Conservation (phyloP, 2,329 filamentous ascomycete species). For the Cordyceps cateniannulata region DNA sequence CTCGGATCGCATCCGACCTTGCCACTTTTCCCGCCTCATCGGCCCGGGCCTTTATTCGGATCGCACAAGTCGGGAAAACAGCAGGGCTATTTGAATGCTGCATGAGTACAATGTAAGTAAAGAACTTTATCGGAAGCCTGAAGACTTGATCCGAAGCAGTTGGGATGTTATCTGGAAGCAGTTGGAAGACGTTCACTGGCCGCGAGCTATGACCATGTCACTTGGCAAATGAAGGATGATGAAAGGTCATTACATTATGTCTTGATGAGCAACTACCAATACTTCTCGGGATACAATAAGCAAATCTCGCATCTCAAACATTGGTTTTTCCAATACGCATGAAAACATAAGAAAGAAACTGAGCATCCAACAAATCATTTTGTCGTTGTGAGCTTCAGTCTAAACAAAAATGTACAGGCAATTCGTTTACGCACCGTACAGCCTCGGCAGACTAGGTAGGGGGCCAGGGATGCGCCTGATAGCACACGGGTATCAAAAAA, state of each 20-base stretch:
- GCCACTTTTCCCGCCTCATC: neutral
- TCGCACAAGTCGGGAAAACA: neutral
- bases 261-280: neutral
- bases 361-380: neutral
- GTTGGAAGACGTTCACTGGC: too few species aligned
- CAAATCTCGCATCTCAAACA: neutral
- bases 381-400: neutral
- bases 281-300: neutral
- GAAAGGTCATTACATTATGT: conserved; percentile 3
- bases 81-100: neutral
- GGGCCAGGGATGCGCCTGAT: neutral
- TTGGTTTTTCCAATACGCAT: neutral
- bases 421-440: neutral
- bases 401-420: neutral
- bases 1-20: neutral
- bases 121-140: too few species aligned
- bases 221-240: neutral
- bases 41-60: too few species aligned
- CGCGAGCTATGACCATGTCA: neutral
- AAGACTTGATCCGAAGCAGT: too few species aligned
- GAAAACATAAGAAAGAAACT: neutral
- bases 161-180: too few species aligned
- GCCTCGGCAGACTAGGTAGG: neutral
- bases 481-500: conserved; percentile 12
- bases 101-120: neutral